Conservation (phyloP, 208 protist species). For the Porcisia deanei region DNA sequence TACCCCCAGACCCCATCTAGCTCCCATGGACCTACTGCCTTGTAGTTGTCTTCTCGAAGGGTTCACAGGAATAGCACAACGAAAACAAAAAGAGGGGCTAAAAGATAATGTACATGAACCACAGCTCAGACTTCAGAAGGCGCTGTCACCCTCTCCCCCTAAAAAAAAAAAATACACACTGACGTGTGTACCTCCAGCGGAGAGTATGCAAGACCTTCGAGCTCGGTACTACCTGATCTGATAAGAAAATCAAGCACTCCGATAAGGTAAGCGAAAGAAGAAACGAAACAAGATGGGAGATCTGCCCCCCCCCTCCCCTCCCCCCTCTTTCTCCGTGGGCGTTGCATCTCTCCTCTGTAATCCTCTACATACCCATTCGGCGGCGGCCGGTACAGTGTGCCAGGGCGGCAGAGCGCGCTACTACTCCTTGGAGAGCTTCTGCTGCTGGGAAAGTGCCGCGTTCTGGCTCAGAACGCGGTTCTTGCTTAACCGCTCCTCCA, state of each 20-base stretch:
- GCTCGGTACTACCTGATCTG: neutral
- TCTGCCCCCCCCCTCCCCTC: neutral
- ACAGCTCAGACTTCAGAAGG: neutral
- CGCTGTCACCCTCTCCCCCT: no score
- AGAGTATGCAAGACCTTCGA: neutral
- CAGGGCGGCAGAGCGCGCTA: constrained; percentile 6
- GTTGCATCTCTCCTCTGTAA: neutral
- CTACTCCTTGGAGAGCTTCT: constrained; percentile 33
- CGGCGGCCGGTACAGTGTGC: neutral
- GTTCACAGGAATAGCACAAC: neutral
- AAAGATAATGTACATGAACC: neutral
- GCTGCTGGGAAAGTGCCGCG: constrained; percentile 28
- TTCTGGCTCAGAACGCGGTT: constrained; percentile 51
- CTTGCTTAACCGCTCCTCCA: constrained; percentile 67
- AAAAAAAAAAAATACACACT: neutral
- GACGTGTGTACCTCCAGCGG: neutral
- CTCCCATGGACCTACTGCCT: no score
- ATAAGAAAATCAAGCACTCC: neutral
- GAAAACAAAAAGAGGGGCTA: neutral
- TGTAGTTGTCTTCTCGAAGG: no score
- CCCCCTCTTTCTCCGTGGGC: neutral
- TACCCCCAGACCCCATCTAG: no score
- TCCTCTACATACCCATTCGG: neutral
- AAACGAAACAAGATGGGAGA: no score
- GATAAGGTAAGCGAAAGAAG: neutral